phyloP scores from a whole-genome alignment of 768 basidiomycete genomes.

The Tephrocybe sp. region DNA sequence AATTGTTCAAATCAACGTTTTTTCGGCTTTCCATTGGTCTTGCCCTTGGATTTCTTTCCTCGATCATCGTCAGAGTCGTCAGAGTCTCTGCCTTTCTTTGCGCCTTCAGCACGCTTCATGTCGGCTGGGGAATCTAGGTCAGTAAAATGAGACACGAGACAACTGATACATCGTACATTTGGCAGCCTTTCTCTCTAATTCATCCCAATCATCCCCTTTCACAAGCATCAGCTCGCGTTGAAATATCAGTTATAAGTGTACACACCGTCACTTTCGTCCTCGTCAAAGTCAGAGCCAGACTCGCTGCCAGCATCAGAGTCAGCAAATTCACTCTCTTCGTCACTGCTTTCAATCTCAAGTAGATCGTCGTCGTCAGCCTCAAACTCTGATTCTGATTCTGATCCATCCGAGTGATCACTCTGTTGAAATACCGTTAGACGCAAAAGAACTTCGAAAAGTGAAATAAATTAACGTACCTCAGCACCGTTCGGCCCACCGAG shows the following conservation, averaged over 20 bases:
- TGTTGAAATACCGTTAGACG: slow-evolving; percentile 14
- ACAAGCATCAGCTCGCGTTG: neutral
- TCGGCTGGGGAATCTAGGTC: slow-evolving; percentile 38
- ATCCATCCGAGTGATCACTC: slow-evolving; percentile 43
- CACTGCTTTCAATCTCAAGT: slow-evolving; percentile 51
- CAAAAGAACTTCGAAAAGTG: too few relatives aligned
- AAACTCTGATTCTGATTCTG: slow-evolving; percentile 52
- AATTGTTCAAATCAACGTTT: slow-evolving; percentile 23
- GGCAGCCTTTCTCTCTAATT: slow-evolving; percentile 87
- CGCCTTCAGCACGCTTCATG: slow-evolving; percentile 43
- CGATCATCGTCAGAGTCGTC: slow-evolving; percentile 52
- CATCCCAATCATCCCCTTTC: slow-evolving; percentile 92
- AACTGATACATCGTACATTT: slow-evolving; percentile 51
- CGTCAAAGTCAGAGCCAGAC: slow-evolving; percentile 65
- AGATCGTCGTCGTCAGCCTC: slow-evolving; percentile 56
- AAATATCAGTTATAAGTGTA: slow-evolving; percentile 5
- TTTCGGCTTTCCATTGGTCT: slow-evolving; percentile 33
- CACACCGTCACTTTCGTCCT: slow-evolving; percentile 57
- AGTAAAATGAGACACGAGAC: slow-evolving; percentile 14
- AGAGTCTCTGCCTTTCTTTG: slow-evolving; percentile 41
- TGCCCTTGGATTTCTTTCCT: slow-evolving; percentile 44
- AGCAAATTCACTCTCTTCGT: slow-evolving; percentile 67
- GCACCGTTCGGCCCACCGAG: slow-evolving; percentile 69
- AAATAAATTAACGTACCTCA: slow-evolving; percentile 58
- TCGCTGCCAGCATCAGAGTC: slow-evolving; percentile 60